A percentile compares a stretch with the other conserved stretches of the same genome.
Evolutionary conservation across 1,284 basidiomycete genomes (phyloP).

Genomic region (Apiotrichum laibachii): DNA sequence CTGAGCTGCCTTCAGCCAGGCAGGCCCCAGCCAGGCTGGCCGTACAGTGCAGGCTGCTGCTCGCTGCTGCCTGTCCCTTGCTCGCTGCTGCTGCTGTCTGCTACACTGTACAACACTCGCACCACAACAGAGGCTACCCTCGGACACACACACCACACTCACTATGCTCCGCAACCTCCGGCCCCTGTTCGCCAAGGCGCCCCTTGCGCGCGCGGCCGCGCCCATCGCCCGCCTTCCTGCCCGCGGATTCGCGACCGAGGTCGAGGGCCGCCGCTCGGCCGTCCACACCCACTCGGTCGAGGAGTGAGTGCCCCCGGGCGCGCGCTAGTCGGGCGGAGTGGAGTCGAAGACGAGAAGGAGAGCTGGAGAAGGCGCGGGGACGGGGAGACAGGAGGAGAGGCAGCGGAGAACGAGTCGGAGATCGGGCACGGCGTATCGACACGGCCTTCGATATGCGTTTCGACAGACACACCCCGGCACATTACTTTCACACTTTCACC

Average conservation of each 20-base stretch:
- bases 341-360: neutral
- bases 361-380: too few species aligned
- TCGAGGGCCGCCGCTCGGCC: slow-evolving; percentile 50
- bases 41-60: too few species aligned
- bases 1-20: too few species aligned
- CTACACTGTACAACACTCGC: neutral
- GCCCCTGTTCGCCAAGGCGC: slow-evolving; percentile 33
- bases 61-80: neutral
- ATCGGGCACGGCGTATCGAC: too few species aligned
- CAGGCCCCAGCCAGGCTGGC: too few species aligned
- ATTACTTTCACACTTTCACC: too few species aligned
- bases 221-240: slow-evolving; percentile 25
- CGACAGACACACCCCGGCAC: too few species aligned
- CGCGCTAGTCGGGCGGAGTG: neutral
- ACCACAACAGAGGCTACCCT: neutral
- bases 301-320: slow-evolving; percentile 38
- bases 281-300: slow-evolving; percentile 48
- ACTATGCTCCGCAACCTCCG: slow-evolving; percentile 44
- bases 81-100: neutral
- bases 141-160: neutral
- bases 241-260: slow-evolving; percentile 9
- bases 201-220: slow-evolving; percentile 27
- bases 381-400: too few species aligned
- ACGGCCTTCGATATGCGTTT: too few species aligned
- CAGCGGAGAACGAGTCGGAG: too few species aligned